phyloP scores from a whole-genome alignment of 129 eudicot genomes.

The sunflower (Helianthus annuus) region HanXRQr2.0-SUNRISE NC_035446.2:148546447-148546946 shows the following conservation, averaged over 20 bases:
- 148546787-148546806: not conserved
- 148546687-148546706: slow-evolving; percentile 67
- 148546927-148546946: slow-evolving; percentile 66
- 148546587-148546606: not conserved
- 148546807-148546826: not conserved
- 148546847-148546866: slow-evolving; percentile 76
- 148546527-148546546: not conserved
- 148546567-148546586: not conserved
- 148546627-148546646: too few relatives aligned
- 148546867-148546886: slow-evolving; percentile 90
- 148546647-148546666: slow-evolving; percentile 9
- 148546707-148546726: slow-evolving; percentile 81
- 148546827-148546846: too few relatives aligned
- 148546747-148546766: slow-evolving; percentile 61
- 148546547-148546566: not conserved
- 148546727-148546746: slow-evolving; percentile 95
- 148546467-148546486: not conserved
- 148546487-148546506: not conserved
- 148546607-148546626: not conserved
- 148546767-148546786: not conserved
- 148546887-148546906: slow-evolving; percentile 96
- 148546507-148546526: not conserved
- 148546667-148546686: slow-evolving; percentile 97
- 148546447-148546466: not conserved
- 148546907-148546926: slow-evolving; percentile 82